Conservation (phyloP, 257 asterid species). For the Plectranthus barbatus region DNA sequence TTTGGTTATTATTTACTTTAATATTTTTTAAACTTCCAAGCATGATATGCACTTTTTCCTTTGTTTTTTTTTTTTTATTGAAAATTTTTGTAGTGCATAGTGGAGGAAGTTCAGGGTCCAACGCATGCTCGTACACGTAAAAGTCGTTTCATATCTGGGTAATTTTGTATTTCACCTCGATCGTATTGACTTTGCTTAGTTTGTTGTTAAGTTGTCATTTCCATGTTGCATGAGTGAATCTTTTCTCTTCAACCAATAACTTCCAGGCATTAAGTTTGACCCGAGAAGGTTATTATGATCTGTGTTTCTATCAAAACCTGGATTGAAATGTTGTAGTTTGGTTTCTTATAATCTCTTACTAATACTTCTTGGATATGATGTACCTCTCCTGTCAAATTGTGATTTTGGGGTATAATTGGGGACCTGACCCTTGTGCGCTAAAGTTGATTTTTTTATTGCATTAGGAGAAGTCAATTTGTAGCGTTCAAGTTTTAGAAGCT, state of each 20-base stretch:
- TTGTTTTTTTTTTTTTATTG: background rate
- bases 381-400: conserved; percentile 1
- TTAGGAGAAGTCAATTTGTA: background rate
- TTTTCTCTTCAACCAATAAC: background rate
- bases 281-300: background rate
- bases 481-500: background rate
- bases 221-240: background rate
- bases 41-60: background rate
- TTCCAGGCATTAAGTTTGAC: background rate
- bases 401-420: background rate
- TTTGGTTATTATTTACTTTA: background rate
- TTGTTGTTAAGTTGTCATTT: background rate
- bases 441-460: background rate
- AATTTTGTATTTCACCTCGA: conserved; percentile 17
- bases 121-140: conserved; percentile 93
- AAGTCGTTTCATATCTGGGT: conserved; percentile 98
- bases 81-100: conserved; percentile 78
- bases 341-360: background rate
- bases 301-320: background rate
- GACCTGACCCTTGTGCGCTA: background rate
- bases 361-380: background rate
- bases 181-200: background rate
- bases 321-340: background rate
- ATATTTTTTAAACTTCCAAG: background rate
- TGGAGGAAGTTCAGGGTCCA: conserved; percentile 99